Conservation (phyloP, 768 basidiomycete species). For the Suillus variegatus region DNA sequence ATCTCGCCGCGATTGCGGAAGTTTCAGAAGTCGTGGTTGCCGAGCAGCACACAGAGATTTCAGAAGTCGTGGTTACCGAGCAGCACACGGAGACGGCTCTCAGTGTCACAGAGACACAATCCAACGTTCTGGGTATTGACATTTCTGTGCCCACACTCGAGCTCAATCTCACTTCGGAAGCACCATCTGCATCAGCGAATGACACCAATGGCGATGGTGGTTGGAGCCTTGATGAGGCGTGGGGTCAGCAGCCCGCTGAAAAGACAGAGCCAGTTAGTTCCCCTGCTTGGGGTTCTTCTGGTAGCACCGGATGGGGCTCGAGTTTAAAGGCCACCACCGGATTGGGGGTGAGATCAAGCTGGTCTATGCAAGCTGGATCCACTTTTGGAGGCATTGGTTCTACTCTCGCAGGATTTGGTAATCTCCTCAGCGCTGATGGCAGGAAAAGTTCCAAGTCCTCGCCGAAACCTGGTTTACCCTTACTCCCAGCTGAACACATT, state of each 20-base stretch:
- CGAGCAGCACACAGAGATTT: conserved; percentile 13
- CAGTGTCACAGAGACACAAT: conserved; percentile 9
- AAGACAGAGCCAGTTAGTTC: not conserved
- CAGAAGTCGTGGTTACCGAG: conserved; percentile 11
- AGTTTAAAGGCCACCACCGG: not conserved
- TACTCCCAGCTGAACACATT: not conserved
- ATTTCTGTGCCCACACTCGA: not conserved
- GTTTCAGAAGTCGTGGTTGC: conserved; percentile 1
- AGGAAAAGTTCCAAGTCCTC: not conserved
- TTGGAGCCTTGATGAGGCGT: conserved; percentile 8
- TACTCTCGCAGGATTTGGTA: not conserved
- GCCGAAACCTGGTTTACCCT: not conserved
- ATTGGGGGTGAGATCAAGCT: not conserved
- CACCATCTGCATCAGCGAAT: not conserved
- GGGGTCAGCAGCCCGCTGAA: not conserved
- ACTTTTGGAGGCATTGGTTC: not conserved
- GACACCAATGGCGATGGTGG: not conserved
- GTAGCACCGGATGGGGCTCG: conserved; percentile 11
- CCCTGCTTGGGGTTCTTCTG: not conserved
- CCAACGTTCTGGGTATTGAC: conserved; percentile 8
- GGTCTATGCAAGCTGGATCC: conserved; percentile 2
- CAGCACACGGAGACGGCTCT: conserved; percentile 8
- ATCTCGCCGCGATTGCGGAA: not conserved
- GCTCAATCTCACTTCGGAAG: conserved; percentile 1
- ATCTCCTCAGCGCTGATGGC: conserved; percentile 10